Evolutionary conservation across 257 asterid species (phyloP), one percentile per base, ranked within the genome.

Genomic region (Dorcoceras hygrometricum): DNA sequence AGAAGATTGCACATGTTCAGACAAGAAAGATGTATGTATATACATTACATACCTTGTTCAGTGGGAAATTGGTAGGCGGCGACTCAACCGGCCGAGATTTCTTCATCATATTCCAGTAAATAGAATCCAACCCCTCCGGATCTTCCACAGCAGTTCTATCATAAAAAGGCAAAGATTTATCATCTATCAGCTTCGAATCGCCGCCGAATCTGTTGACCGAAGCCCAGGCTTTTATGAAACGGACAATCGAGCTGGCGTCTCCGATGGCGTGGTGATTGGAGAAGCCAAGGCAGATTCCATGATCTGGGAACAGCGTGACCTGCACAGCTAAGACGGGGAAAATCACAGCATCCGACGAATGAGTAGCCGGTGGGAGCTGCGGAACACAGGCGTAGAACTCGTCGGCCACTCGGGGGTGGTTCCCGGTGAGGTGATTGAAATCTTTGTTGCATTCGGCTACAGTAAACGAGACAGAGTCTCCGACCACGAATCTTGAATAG

Each of bases 161-260:
- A 28, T 43, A 77, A 1, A 67, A 57, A 4, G 89, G 89, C 14
- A 57, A 14, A 3, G 46, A 53, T 19, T 71, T 62, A 0, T 66
- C 65, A 23, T 68, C 82, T 0, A 74, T 54, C 32, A 74, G 76
- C 73, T 53, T 63, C 22, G 74, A 31, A n/a, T 69, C 80, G 68
- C 71, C 73, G 53, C 73, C 74, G 74, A 64, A 77, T 54, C 62
- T 70, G 57, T 46, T 70, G n/a, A 76, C 72, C 8, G 76, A 56
- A 14, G 81, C 83, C 88, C 91, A 82, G 0, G 81, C 76, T 24
- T 75, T 82, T 28, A 78, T 76, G 58, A 80, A 80, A 4, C 77
- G 62, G 20, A 73, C 74, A 66, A 80, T 71, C 1, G 82, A 59
- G 66, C 82, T 78, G 8, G 81, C 86, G 59, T 83, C 89, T 51